These are phyloP conservation scores for Cryoendolithus antarcticus DNA, from an alignment of 2,329 filamentous ascomycete species.

Conservation along the genomic window DNA sequence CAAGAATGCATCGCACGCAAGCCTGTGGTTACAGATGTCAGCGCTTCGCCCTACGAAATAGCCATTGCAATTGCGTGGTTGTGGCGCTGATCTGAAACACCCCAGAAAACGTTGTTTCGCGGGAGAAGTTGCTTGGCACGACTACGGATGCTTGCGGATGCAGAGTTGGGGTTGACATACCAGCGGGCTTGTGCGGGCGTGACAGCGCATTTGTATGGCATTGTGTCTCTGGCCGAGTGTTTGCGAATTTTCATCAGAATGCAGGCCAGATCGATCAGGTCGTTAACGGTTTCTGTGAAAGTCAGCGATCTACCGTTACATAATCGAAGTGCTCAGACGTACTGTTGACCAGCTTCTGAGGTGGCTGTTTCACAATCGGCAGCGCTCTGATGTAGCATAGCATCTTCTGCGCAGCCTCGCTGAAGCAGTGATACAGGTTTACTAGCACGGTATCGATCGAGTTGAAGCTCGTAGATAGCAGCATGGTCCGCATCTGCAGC, in stretches of 20 bases:
- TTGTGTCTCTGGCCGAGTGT: constrained; percentile 5
- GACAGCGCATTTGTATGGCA: constrained; percentile 46
- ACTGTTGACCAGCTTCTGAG: constrained; percentile 47
- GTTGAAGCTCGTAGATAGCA: constrained; percentile 72
- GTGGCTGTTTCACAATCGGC: constrained; percentile 43
- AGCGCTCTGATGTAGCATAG: constrained; percentile 51
- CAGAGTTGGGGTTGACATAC: constrained; percentile 32
- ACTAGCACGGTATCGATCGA: constrained; percentile 51
- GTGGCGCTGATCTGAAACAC: too few species aligned
- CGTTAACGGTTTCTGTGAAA: constrained; percentile 49
- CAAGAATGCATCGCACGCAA: constrained; percentile 59
- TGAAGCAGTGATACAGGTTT: constrained; percentile 66
- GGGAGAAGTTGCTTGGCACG: not conserved
- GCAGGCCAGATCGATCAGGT: constrained; percentile 52
- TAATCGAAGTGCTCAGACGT: constrained; percentile 19
- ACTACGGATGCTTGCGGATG: not conserved
- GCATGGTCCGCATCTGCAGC: constrained; percentile 73
- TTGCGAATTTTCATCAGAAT: constrained; percentile 48
- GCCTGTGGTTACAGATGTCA: constrained; percentile 29
- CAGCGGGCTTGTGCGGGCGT: constrained; percentile 48
- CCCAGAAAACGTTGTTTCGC: too few species aligned
- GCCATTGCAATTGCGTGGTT: too few species aligned
- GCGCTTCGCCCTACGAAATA: too few species aligned
- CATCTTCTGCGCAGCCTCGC: constrained; percentile 65
- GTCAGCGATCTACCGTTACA: constrained; percentile 3